phyloP scores from a whole-genome alignment of 2,329 filamentous ascomycete species.

The Drechslerella dactyloides region DNA sequence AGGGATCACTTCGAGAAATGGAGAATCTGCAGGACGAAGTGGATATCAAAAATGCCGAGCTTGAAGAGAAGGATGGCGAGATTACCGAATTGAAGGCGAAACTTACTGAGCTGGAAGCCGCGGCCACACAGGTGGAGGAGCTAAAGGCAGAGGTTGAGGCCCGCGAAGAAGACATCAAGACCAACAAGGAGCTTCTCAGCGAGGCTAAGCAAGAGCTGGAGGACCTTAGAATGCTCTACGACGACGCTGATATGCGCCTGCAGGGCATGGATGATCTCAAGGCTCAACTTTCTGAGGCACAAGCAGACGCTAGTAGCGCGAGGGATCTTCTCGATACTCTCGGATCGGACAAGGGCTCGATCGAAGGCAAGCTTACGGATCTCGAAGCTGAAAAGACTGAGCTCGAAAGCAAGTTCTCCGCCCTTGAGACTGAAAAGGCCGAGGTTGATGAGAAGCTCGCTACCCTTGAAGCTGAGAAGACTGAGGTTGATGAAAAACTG shows the following conservation, averaged over 20 bases:
- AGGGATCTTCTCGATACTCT: constrained; percentile 23
- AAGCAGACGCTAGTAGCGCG: constrained; percentile 21
- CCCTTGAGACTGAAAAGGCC: constrained; percentile 19
- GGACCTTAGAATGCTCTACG: constrained; percentile 24
- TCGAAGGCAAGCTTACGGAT: constrained; percentile 30
- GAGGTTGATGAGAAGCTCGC: constrained; percentile 11
- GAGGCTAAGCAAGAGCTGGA: constrained; percentile 36
- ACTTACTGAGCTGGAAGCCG: constrained; percentile 27
- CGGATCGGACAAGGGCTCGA: constrained; percentile 32
- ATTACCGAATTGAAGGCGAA: constrained; percentile 26
- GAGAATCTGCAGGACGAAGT: constrained; percentile 32
- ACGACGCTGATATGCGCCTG: constrained; percentile 28
- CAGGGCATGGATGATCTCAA: constrained; percentile 31
- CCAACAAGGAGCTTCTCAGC: constrained; percentile 20
- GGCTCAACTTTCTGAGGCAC: constrained; percentile 19
- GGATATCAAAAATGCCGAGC: constrained; percentile 35
- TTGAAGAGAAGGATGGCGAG: constrained; percentile 26
- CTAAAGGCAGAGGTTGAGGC: constrained; percentile 24
- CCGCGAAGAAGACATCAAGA: constrained; percentile 18
- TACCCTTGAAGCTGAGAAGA: constrained; percentile 10
- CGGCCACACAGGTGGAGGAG: constrained; percentile 14
- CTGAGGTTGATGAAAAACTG: constrained; percentile 18
- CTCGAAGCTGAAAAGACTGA: constrained; percentile 30
- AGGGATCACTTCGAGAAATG: constrained; percentile 20
- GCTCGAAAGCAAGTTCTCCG: constrained; percentile 9